Conservation (phyloP, 2,329 filamentous ascomycete genomes). For the Daldinia sp. region DNA sequence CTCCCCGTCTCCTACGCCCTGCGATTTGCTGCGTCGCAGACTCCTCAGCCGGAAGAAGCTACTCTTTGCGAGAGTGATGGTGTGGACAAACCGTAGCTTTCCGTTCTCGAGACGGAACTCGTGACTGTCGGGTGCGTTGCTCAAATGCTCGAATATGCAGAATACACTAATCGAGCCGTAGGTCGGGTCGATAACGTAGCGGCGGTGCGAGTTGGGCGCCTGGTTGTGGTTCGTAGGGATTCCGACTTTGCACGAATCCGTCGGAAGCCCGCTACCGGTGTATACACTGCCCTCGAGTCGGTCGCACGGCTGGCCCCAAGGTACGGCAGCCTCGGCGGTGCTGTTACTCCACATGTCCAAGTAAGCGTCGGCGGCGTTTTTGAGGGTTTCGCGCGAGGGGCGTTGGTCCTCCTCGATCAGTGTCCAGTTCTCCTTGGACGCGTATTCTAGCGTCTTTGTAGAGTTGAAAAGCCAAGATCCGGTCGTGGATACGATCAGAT, state of each 20-base stretch:
- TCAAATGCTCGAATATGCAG: conserved; percentile 45
- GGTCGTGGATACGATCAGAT: conserved; percentile 46
- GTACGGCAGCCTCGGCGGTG: conserved; percentile 44
- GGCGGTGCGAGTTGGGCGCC: conserved; percentile 43
- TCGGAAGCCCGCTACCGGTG: conserved; percentile 39
- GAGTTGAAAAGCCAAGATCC: conserved; percentile 51
- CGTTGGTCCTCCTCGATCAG: conserved; percentile 43
- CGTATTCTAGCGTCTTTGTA: conserved; percentile 47
- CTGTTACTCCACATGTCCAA: conserved; percentile 49
- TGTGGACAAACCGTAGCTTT: conserved; percentile 44
- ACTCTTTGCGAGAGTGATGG: conserved; percentile 43
- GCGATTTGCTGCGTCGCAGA: neutral
- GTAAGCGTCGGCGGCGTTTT: conserved; percentile 49
- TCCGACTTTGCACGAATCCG: conserved; percentile 43
- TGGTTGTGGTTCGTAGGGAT: conserved; percentile 43
- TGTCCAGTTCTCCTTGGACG: conserved; percentile 45
- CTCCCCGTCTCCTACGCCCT: conserved; percentile 6
- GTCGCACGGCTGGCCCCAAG: conserved; percentile 50
- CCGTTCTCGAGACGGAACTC: conserved; percentile 45
- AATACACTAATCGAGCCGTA: conserved; percentile 45
- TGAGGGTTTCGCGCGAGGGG: conserved; percentile 42
- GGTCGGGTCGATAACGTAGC: conserved; percentile 45
- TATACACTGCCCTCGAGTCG: conserved; percentile 45
- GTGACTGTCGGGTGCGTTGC: conserved; percentile 44
- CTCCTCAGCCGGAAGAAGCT: neutral